These are phyloP conservation scores for Amanita thiersii DNA, from an alignment of 768 basidiomycete genomes.

Conservation along the genomic window DNA sequence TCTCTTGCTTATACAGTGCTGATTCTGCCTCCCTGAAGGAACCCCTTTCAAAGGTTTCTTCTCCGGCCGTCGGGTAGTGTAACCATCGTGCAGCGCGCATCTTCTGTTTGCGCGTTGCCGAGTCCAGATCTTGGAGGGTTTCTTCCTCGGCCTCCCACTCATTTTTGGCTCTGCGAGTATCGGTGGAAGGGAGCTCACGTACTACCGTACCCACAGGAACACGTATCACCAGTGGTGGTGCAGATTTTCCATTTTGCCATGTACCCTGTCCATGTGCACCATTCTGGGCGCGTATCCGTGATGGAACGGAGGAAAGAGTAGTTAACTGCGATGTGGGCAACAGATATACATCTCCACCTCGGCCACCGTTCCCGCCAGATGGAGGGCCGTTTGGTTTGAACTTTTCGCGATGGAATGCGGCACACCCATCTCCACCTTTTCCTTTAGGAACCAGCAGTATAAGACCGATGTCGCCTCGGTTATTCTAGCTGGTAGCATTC, in stretches of 20 bases:
- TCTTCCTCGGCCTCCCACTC: constrained; percentile 73
- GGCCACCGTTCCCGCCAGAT: constrained; percentile 89
- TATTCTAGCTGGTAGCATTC: constrained; percentile 11
- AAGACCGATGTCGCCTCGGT: no score
- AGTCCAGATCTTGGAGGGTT: constrained; percentile 36
- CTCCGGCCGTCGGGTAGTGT: constrained; percentile 65
- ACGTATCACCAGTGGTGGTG: constrained; percentile 61
- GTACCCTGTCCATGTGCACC: constrained; percentile 77
- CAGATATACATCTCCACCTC: constrained; percentile 83
- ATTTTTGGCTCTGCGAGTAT: constrained; percentile 55
- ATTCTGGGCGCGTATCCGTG: constrained; percentile 55
- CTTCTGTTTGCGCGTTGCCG: constrained; percentile 42
- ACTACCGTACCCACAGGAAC: constrained; percentile 92
- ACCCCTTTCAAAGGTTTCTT: constrained; percentile 54
- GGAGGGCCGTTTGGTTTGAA: constrained; percentile 80
- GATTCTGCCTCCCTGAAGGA: constrained; percentile 68
- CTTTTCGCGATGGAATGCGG: constrained; percentile 89
- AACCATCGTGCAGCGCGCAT: constrained; percentile 68
- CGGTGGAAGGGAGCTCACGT: constrained; percentile 59
- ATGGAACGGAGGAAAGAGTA: constrained; percentile 65
- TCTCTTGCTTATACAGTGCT: constrained; percentile 50
- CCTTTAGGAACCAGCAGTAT: constrained; percentile 34
- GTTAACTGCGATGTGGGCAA: constrained; percentile 71
- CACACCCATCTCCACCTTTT: constrained; percentile 84
- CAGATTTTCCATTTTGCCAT: constrained; percentile 79